Conservation (phyloP, 352 stramenopile genomes). For the Elongisporangium undulatum region DNA sequence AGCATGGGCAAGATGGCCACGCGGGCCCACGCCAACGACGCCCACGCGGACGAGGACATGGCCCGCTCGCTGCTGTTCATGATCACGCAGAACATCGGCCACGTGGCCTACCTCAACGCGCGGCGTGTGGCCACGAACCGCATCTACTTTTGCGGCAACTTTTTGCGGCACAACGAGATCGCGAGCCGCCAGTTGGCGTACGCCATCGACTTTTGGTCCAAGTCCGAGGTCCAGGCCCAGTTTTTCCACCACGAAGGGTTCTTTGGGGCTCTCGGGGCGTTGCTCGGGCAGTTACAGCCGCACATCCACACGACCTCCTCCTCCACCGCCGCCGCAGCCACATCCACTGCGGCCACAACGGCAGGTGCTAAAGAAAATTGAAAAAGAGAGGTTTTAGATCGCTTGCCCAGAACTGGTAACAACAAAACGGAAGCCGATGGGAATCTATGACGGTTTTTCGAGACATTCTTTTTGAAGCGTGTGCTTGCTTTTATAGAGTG, state of each 20-base stretch:
- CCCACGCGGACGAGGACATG: conserved; percentile 87
- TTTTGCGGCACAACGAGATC: conserved; percentile 95
- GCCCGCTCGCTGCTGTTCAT: conserved; percentile 95
- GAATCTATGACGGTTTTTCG: background rate
- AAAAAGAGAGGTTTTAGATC: background rate
- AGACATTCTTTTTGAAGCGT: background rate
- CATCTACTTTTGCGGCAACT: conserved; percentile 97
- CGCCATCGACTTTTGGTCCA: conserved; percentile 97
- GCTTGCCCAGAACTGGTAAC: background rate
- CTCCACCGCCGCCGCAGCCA: background rate
- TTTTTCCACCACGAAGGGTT: conserved; percentile 97
- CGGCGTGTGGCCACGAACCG: conserved; percentile 86
- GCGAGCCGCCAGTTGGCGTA: conserved; percentile 85
- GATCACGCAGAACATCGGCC: conserved; percentile 98
- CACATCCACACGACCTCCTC: conserved; percentile 1
- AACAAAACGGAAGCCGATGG: background rate
- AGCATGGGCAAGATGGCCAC: conserved; percentile 96
- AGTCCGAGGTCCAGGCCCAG: conserved; percentile 84
- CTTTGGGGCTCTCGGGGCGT: conserved; percentile 95
- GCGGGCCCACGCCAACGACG: conserved; percentile 5
- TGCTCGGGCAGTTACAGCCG: conserved; percentile 53
- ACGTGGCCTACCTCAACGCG: conserved; percentile 95
- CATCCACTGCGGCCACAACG: background rate
- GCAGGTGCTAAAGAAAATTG: background rate
- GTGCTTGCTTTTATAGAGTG: background rate